These are phyloP conservation scores for Cladophialophora yegresii DNA, from an alignment of 2,329 filamentous ascomycete genomes.

Conservation along the genomic window DNA sequence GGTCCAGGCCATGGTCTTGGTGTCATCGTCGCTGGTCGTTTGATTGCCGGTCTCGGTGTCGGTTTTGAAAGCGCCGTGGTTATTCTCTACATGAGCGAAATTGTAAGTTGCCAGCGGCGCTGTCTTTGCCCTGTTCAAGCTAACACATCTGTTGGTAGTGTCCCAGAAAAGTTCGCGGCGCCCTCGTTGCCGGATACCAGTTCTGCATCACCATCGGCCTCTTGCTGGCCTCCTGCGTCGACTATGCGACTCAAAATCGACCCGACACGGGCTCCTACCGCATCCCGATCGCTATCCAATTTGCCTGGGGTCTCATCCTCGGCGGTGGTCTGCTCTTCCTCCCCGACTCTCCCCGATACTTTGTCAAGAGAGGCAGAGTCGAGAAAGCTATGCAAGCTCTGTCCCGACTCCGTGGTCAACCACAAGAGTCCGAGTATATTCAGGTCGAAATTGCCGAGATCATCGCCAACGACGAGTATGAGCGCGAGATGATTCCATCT, in stretches of 20 bases:
- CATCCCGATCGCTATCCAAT: slow-evolving; percentile 78
- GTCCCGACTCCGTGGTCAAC: slow-evolving; percentile 71
- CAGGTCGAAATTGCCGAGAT: slow-evolving; percentile 80
- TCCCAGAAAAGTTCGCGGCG: slow-evolving; percentile 69
- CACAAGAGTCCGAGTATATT: slow-evolving; percentile 58
- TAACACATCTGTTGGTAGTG: slow-evolving; percentile 42
- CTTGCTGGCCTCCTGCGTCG: slow-evolving; percentile 71
- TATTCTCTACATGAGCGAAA: slow-evolving; percentile 86
- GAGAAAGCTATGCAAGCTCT: slow-evolving; percentile 66
- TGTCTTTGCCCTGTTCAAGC: slow-evolving; percentile 16
- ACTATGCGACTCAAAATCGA: slow-evolving; percentile 69
- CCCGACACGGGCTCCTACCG: slow-evolving; percentile 70
- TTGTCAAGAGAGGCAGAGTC: slow-evolving; percentile 73
- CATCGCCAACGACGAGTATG: slow-evolving; percentile 85
- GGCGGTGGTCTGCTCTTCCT: slow-evolving; percentile 68
- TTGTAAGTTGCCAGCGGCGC: slow-evolving; percentile 46
- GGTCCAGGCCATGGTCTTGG: slow-evolving; percentile 50
- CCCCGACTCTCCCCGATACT: slow-evolving; percentile 84
- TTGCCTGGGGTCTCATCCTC: slow-evolving; percentile 77
- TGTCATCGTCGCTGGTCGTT: slow-evolving; percentile 70
- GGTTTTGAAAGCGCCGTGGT: slow-evolving; percentile 79
- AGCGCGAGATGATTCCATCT: slow-evolving; percentile 58
- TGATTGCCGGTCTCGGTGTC: slow-evolving; percentile 75
- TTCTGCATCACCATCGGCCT: slow-evolving; percentile 82
- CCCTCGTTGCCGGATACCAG: slow-evolving; percentile 75